A percentile compares a stretch with the other conserved stretches of the same genome.
Conservation (phyloP, 2,329 filamentous ascomycete genomes). For the Penicillium sp. region DNA sequence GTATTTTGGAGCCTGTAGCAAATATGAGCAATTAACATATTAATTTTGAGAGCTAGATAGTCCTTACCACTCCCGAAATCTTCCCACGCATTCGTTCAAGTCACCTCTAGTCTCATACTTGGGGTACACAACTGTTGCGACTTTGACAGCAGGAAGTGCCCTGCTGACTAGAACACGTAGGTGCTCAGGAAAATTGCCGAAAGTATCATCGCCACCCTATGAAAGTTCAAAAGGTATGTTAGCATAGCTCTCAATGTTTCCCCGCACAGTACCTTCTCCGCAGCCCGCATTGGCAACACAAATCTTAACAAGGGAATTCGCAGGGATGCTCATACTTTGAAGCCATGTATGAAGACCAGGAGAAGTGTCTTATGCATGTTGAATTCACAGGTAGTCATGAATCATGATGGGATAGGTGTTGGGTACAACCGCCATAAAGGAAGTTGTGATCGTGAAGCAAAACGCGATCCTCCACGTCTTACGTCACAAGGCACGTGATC, state of each 20-base stretch:
- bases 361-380: slow-evolving; percentile 45
- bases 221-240: slow-evolving; percentile 2
- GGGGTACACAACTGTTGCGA: slow-evolving; percentile 44
- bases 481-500: slow-evolving; percentile 4
- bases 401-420: slow-evolving; percentile 3
- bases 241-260: background rate
- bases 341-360: slow-evolving; percentile 47
- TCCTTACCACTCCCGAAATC: slow-evolving; percentile 46
- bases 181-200: slow-evolving; percentile 44
- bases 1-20: slow-evolving; percentile 70
- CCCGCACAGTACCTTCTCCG: too few species aligned
- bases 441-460: slow-evolving; percentile 1
- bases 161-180: slow-evolving; percentile 40
- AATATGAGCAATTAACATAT: background rate
- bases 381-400: background rate
- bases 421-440: background rate
- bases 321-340: slow-evolving; percentile 37
- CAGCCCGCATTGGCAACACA: too few species aligned
- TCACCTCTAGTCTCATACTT: slow-evolving; percentile 49
- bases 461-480: background rate
- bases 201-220: slow-evolving; percentile 48
- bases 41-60: background rate
- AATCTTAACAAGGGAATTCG: background rate
- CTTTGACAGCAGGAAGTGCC: slow-evolving; percentile 40
- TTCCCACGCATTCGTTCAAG: slow-evolving; percentile 42